phyloP scores from a whole-genome alignment of 768 basidiomycete genomes.

The Trametes villosa region DNA sequence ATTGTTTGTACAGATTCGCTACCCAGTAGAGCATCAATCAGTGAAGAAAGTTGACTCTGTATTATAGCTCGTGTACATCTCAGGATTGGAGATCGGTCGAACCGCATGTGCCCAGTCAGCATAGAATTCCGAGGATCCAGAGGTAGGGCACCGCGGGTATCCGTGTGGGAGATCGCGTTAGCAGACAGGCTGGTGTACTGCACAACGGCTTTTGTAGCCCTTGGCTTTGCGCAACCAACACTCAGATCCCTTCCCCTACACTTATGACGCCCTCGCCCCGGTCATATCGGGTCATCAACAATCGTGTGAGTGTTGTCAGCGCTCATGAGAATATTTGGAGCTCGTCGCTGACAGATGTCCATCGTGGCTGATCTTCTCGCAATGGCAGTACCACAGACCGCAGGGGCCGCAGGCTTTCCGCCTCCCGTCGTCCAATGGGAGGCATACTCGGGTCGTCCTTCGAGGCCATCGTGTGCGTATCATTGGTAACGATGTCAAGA shows the following conservation, averaged over 20 bases:
- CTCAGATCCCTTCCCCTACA: no score
- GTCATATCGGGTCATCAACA: neutral
- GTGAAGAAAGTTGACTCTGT: neutral
- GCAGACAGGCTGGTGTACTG: no score
- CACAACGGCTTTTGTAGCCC: no score
- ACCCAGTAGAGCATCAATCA: neutral
- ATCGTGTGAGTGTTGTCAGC: neutral
- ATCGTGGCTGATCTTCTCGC: no score
- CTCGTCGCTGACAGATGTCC: neutral
- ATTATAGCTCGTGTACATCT: neutral
- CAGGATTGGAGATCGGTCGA: neutral
- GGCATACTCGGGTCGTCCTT: neutral
- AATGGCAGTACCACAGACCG: no score
- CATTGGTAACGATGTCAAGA: no score
- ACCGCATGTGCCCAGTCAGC: neutral
- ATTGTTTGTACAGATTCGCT: conserved; percentile 6
- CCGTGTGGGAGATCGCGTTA: no score
- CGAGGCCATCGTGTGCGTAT: neutral
- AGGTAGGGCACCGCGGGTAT: no score
- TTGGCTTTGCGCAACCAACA: no score
- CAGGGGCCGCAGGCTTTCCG: neutral
- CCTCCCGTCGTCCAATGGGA: neutral
- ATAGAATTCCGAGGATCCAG: neutral
- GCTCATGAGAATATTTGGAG: neutral
- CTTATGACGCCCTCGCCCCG: no score